These are phyloP conservation scores for Pleurotus citrinopileatus DNA, from an alignment of 768 basidiomycete genomes.

Conservation along the genomic window DNA sequence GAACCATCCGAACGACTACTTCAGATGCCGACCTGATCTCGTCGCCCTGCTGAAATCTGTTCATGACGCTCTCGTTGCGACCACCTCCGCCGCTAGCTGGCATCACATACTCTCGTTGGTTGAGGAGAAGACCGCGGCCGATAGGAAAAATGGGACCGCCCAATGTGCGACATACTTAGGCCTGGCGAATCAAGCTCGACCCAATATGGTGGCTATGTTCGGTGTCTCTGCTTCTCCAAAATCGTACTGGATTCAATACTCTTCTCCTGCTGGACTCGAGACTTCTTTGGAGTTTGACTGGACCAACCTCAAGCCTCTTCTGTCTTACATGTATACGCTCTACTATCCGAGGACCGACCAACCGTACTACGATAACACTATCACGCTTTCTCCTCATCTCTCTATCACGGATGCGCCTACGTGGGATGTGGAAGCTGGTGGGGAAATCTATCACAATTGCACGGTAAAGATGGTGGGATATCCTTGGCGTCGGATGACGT, in stretches of 20 bases:
- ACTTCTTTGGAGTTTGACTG: neutral
- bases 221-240: neutral
- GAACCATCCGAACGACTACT: neutral
- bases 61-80: neutral
- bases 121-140: neutral
- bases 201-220: neutral
- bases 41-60: neutral
- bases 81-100: neutral
- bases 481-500: neutral
- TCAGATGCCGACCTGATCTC: neutral
- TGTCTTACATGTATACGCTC: neutral
- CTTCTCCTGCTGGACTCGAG: neutral
- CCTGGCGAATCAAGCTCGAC: conserved; percentile 5
- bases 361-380: neutral
- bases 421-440: neutral
- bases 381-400: neutral
- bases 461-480: neutral
- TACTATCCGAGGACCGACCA: neutral
- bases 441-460: neutral
- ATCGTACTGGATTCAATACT: neutral
- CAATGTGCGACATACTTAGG: neutral
- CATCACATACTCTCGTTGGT: neutral
- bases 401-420: neutral
- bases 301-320: neutral
- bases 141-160: neutral